These are phyloP conservation scores for Fragaria ananassa DNA, from an alignment of 306 rosid genomes.

Conservation along the genomic window DNA sequence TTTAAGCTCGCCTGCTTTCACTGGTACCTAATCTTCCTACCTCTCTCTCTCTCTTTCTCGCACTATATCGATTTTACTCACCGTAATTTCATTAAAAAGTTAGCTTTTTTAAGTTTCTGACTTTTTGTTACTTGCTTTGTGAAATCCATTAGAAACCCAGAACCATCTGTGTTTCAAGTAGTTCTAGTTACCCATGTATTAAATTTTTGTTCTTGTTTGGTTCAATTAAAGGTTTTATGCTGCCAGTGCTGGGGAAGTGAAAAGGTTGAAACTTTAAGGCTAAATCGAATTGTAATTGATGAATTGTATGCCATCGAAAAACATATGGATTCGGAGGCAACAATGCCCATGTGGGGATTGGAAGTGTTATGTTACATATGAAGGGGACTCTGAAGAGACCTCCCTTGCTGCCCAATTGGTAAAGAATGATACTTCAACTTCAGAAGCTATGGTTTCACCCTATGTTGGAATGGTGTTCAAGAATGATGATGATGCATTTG, in stretches of 20 bases:
- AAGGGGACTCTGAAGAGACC: conserved; percentile 64
- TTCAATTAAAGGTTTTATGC: conserved; percentile 12
- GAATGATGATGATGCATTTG: conserved; percentile 91
- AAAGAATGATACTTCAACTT: conserved; percentile 40
- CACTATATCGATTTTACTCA: not conserved
- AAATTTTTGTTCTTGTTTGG: conserved; percentile 15
- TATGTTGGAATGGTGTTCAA: conserved; percentile 95
- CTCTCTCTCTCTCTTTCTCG: not conserved
- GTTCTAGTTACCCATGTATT: conserved; percentile 2
- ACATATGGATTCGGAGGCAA: conserved; percentile 80
- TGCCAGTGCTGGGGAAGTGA: conserved; percentile 28
- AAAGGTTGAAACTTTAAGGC: conserved; percentile 2
- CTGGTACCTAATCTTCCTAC: conserved; percentile 27
- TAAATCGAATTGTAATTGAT: conserved; percentile 31
- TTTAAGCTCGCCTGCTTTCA: conserved; percentile 19
- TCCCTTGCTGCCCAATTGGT: conserved; percentile 51
- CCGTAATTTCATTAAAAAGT: not conserved
- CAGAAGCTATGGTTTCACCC: conserved; percentile 72
- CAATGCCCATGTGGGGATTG: conserved; percentile 99
- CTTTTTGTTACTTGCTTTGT: not conserved
- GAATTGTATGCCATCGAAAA: conserved; percentile 59
- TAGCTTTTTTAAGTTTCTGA: not conserved
- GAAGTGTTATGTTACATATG: conserved; percentile 78
- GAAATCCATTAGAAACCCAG: not conserved
- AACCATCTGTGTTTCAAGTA: not conserved